Conservation (phyloP, 2,329 filamentous ascomycete species). For the Capronia epimyces region DNA sequence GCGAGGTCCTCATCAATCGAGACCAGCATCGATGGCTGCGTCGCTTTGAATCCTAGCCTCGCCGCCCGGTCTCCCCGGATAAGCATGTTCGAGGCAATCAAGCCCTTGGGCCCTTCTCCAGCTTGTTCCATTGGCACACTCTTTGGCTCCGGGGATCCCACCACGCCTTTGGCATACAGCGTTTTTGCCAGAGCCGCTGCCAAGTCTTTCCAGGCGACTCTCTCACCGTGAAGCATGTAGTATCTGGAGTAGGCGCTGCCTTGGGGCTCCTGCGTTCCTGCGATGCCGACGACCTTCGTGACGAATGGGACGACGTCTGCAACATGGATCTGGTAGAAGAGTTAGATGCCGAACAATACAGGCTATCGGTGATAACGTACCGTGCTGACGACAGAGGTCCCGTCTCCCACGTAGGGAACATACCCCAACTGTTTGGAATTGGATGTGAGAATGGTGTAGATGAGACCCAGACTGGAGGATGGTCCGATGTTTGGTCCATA, state of each 20-base stretch:
- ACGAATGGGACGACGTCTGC: slow-evolving; percentile 14
- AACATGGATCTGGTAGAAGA: slow-evolving; percentile 8
- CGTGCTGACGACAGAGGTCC: slow-evolving; percentile 12
- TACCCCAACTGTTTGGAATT: slow-evolving; percentile 9
- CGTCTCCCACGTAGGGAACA: slow-evolving; percentile 18
- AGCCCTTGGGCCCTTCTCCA: slow-evolving; percentile 8
- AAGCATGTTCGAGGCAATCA: slow-evolving; percentile 16
- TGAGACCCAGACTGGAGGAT: slow-evolving; percentile 9
- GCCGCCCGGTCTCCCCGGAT: slow-evolving; percentile 15
- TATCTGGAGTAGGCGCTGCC: slow-evolving; percentile 17
- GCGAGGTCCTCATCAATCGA: slow-evolving; percentile 11
- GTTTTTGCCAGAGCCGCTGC: slow-evolving; percentile 8
- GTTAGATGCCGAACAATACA: not conserved
- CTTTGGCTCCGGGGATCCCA: slow-evolving; percentile 13
- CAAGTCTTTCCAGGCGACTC: slow-evolving; percentile 17
- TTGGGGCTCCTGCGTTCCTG: slow-evolving; percentile 12
- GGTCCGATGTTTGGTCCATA: slow-evolving; percentile 16
- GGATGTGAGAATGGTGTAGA: slow-evolving; percentile 8
- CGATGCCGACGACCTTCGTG: slow-evolving; percentile 18
- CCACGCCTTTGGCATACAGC: slow-evolving; percentile 12
- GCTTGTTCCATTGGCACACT: slow-evolving; percentile 10
- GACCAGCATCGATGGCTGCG: slow-evolving; percentile 11
- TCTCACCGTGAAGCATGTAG: slow-evolving; percentile 19
- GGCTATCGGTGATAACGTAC: not conserved
- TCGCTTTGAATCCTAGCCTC: slow-evolving; percentile 16